Evolutionary conservation across 192 early-diverging fungal genomes (phyloP).

Genomic region (Gamsiella multidivaricata): DNA sequence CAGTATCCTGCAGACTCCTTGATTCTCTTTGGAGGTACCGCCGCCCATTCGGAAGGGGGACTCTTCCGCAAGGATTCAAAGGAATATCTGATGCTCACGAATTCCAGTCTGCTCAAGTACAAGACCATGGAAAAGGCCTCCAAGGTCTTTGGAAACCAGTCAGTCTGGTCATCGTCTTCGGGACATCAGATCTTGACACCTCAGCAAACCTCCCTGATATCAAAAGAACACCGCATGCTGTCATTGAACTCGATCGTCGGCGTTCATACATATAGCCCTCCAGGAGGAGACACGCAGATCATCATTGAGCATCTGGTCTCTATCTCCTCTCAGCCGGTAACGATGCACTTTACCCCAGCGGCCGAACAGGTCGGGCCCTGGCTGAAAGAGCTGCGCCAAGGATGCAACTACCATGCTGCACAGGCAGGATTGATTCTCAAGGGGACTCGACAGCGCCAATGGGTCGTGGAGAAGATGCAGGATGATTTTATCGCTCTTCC

Average conservation of each 20-base stretch:
- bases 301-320: constrained; percentile 48
- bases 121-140: constrained; percentile 51
- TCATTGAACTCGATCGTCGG: constrained; percentile 45
- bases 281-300: constrained; percentile 18
- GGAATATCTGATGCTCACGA: constrained; percentile 46
- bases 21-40: constrained; percentile 46
- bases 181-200: constrained; percentile 51
- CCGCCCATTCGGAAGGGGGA: constrained; percentile 35
- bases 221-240: constrained; percentile 40
- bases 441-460: constrained; percentile 47
- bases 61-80: constrained; percentile 44
- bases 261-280: constrained; percentile 18
- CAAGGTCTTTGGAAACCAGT: constrained; percentile 54
- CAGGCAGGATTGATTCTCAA: constrained; percentile 50
- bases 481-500: constrained; percentile 42
- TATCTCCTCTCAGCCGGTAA: constrained; percentile 42
- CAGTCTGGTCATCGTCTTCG: constrained; percentile 44
- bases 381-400: constrained; percentile 39
- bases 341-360: constrained; percentile 50
- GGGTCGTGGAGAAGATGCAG: constrained; percentile 39
- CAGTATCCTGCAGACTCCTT: constrained; percentile 41
- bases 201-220: constrained; percentile 35
- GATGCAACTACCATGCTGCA: constrained; percentile 46
- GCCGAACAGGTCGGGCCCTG: constrained; percentile 37
- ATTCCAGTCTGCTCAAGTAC: constrained; percentile 46